Evolutionary conservation across 306 rosid species (phyloP), one percentile per base, ranked within the genome.

Genomic region (Abrus precatorius): DNA sequence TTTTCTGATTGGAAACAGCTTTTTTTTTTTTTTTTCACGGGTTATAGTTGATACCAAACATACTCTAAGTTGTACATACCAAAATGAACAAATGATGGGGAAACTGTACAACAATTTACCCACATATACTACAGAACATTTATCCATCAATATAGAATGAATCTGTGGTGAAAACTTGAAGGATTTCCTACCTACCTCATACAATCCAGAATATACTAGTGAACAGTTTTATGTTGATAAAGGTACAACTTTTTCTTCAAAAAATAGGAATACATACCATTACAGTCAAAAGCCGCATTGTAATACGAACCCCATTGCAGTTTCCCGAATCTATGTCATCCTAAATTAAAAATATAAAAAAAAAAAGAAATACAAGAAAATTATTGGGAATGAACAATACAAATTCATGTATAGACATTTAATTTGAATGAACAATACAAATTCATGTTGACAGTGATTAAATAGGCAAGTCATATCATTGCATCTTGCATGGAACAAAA

Each of bases 211-310:
- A 72, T 67, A 67, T 60, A 68, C 60, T 30, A 48, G 6, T 36
- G 27, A 75, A 53, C 48, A 43, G 28, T 36, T 27, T 40, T 32
- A 33, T 33, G 40, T 54, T 28, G 34, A 13, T 30, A 60, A 30
- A 53, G 53, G 52, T 63, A 71, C 68, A 3, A 67, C 68, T 9
- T 47, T 70, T 83, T 43, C 27, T 48, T 9, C 69, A 72, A 49
- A 27, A 50, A 44, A 64, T 33, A 52, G 77, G 45, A 78, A 59
- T 60, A 59, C 75, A 61, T 95, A 95, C 99, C 99, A 95, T 57
- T 70, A 77, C 92, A 75, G 98, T 91, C 85, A 95, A 72, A 75
- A 95, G 88, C 87, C 99, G 88, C 94, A 92, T 43, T 70, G 93
- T 86, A 81, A 89, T 86, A 54, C 99, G 99, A 82, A 90, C 83